phyloP scores from a whole-genome alignment of 495 filamentous ascomycete species.

The Talaromyces ruber region DNA sequence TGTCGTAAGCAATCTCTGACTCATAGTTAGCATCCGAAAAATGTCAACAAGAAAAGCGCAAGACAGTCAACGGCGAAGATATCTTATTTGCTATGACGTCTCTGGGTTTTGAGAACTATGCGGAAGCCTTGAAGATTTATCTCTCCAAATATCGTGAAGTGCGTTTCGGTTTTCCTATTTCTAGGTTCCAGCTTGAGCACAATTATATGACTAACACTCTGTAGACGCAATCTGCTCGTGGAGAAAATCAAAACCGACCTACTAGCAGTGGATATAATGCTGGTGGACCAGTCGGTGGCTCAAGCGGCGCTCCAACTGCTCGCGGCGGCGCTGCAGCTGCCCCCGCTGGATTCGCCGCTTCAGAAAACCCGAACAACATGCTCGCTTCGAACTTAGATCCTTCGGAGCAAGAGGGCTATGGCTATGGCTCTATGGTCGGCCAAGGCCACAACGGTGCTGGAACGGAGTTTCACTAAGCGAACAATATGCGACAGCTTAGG shows the following conservation, averaged over 20 bases:
- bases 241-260: slow-evolving; percentile 64
- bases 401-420: slow-evolving; percentile 53
- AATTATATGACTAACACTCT: slow-evolving; percentile 9
- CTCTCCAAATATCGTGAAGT: slow-evolving; percentile 97
- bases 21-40: slow-evolving; percentile 81
- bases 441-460: slow-evolving; percentile 62
- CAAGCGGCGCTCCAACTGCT: slow-evolving; percentile 34
- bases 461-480: slow-evolving; percentile 39
- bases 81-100: slow-evolving; percentile 99
- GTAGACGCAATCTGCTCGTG: slow-evolving; percentile 69
- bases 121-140: slow-evolving; percentile 96
- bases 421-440: slow-evolving; percentile 54
- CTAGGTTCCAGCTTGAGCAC: slow-evolving; percentile 9
- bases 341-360: slow-evolving; percentile 38
- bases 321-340: slow-evolving; percentile 21
- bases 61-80: slow-evolving; percentile 98
- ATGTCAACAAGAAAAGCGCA: slow-evolving; percentile 97
- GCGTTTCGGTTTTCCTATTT: slow-evolving; percentile 41
- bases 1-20: slow-evolving; percentile 12
- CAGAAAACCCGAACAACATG: slow-evolving; percentile 50
- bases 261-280: slow-evolving; percentile 60
- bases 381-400: slow-evolving; percentile 54
- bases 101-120: slow-evolving; percentile 97
- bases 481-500: not conserved
- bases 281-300: slow-evolving; percentile 38